Evolutionary conservation across 1,284 basidiomycete species (phyloP), one percentile per base, ranked within the genome.

Genomic region (Bothia castanella): DNA sequence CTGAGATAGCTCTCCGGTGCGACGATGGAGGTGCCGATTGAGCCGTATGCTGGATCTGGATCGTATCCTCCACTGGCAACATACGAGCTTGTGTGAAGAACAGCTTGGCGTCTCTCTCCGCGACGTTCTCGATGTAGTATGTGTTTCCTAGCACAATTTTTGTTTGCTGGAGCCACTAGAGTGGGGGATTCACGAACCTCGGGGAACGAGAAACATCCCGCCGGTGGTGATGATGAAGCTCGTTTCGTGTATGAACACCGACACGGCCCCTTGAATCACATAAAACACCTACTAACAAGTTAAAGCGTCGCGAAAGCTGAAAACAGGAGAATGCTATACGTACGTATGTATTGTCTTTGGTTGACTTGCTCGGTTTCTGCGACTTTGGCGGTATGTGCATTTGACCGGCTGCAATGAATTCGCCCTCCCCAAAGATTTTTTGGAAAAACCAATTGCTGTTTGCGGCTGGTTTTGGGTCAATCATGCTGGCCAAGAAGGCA

Each of bases 281-380:
- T 84, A 92, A 72, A 97, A 96, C 1, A 93, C 79, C 93, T 97
- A 63, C 17, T 14, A 34, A 23, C 3, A 30, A 41, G 25, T 46
- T 49, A 37, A 47, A 20, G 3, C 6, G 37, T 12, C 25, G 45
- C 17, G 25, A 53, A 35, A 31, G 7, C 7, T 14, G 45, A 32
- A 36, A 12, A 27, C 3, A 12, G 31, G 11, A 31, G 19, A 3
- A n/a, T 7, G 20, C 14, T 14, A 5, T 20, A 78, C 90, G 61
- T 59, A 97, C 96, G 69, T 97, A 99, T 48, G 89, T 89, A 61
- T 99, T 99, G 65, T 98, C 96, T 65, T 90, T 93, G 7, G 92
- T 85, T 38, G 82, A 79, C 69, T 98, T 99, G 46, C 79, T 83
- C 2, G 92, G 90, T 70, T 99, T 99, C 55, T 80, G 75, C 20